A percentile compares a stretch with the other conserved stretches of the same genome.
These are phyloP conservation scores for Nitzschia inconspicua DNA, from an alignment of 108 stramenopile genomes.

Conservation along the genomic window DNA sequence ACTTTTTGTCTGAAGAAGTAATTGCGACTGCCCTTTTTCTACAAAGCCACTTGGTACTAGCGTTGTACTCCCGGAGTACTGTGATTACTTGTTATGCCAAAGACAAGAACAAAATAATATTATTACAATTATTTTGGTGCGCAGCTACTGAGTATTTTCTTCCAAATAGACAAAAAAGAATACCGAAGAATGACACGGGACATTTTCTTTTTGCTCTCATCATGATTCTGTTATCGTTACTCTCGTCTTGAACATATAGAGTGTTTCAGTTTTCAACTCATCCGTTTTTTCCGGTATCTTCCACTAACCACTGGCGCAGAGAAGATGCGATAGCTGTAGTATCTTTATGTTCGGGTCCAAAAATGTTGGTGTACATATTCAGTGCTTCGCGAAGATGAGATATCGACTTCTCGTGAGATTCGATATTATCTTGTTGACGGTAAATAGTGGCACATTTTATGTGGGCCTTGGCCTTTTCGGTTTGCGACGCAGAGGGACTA, in stretches of 20 bases:
- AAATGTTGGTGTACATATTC: constrained; percentile 83
- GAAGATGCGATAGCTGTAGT: constrained; percentile 80
- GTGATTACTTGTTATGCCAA: too few species aligned
- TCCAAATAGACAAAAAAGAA: background rate
- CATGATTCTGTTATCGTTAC: background rate
- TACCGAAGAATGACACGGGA: background rate
- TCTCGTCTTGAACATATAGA: too few species aligned
- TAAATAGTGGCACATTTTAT: constrained; percentile 89
- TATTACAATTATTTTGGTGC: too few species aligned
- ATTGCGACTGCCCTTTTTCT: too few species aligned
- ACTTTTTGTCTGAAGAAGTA: too few species aligned
- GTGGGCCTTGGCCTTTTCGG: constrained; percentile 84
- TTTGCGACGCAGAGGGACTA: constrained; percentile 72
- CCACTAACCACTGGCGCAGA: constrained; percentile 79
- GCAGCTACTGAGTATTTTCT: too few species aligned
- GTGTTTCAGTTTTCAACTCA: too few species aligned
- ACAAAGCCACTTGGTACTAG: too few species aligned
- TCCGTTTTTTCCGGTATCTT: too few species aligned
- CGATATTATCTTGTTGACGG: constrained; percentile 55
- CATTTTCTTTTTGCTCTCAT: background rate
- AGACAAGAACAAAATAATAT: background rate
- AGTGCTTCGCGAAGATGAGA: constrained; percentile 77
- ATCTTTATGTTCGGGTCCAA: constrained; percentile 81
- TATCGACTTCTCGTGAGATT: constrained; percentile 70
- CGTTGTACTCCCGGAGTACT: too few species aligned